Conservation (phyloP, 305 asterid genomes). For the Fraxinus angustifolia region DNA sequence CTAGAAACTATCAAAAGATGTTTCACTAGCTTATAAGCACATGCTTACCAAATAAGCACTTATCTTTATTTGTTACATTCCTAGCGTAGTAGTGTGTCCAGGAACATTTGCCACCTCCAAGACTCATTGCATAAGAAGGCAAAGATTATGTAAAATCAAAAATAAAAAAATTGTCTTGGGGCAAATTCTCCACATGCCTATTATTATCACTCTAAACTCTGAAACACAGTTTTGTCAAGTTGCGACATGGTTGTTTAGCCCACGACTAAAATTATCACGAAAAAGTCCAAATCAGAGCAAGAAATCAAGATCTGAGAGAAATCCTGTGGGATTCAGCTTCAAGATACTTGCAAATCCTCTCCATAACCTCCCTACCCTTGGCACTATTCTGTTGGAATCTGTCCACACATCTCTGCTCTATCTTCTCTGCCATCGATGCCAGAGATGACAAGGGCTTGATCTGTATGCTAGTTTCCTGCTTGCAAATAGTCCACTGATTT, state of each 20-base stretch:
- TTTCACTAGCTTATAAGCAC: too few species aligned
- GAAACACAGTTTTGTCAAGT: not conserved
- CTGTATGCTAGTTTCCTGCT: constrained; percentile 80
- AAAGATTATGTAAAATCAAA: not conserved
- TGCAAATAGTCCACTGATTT: constrained; percentile 66
- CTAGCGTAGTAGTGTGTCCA: not conserved
- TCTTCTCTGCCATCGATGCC: constrained; percentile 90
- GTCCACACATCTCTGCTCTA: constrained; percentile 85
- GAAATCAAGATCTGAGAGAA: constrained; percentile 38
- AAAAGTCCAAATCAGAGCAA: not conserved
- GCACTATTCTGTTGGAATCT: constrained; percentile 83
- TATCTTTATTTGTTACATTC: not conserved
- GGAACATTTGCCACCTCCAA: not conserved
- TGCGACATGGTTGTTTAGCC: not conserved
- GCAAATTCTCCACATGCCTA: not conserved
- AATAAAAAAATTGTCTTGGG: not conserved
- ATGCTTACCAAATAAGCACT: not conserved
- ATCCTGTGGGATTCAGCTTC: constrained; percentile 86
- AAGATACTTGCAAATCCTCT: constrained; percentile 84
- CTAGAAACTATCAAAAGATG: too few species aligned
- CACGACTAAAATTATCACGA: not conserved
- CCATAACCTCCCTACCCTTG: constrained; percentile 97
- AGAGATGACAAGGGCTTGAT: constrained; percentile 73
- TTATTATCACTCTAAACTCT: not conserved
- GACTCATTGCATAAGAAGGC: not conserved